phyloP scores from a whole-genome alignment of 2,329 filamentous ascomycete genomes.

The Fusarium sp. region DNA sequence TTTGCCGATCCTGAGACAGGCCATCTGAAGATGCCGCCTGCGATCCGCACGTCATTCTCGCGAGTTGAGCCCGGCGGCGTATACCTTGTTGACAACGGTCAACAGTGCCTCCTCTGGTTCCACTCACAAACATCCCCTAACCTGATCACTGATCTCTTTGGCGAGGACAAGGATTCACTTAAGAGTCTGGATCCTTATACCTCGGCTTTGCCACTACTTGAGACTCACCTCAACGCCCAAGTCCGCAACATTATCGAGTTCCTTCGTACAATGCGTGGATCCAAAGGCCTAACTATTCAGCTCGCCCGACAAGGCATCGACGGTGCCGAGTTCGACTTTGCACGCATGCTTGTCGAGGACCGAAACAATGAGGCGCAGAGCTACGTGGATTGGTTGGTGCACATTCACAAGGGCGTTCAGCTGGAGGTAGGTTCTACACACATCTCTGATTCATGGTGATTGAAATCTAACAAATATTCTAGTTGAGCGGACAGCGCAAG shows the following conservation, averaged over 20 bases:
- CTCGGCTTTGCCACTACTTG: slow-evolving; percentile 83
- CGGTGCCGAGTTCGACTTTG: slow-evolving; percentile 97
- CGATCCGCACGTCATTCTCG: slow-evolving; percentile 86
- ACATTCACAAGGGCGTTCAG: slow-evolving; percentile 93
- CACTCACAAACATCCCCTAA: slow-evolving; percentile 94
- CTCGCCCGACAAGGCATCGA: slow-evolving; percentile 93
- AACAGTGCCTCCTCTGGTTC: slow-evolving; percentile 92
- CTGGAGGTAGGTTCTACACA: slow-evolving; percentile 75
- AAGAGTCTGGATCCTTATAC: slow-evolving; percentile 86
- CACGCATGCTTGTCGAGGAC: slow-evolving; percentile 90
- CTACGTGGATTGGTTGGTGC: slow-evolving; percentile 98
- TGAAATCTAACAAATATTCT: slow-evolving; percentile 31
- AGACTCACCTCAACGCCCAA: slow-evolving; percentile 95
- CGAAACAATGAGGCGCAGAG: slow-evolving; percentile 97
- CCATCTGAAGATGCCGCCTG: slow-evolving; percentile 86
- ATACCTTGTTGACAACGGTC: slow-evolving; percentile 96
- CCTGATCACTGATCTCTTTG: slow-evolving; percentile 90
- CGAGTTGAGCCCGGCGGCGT: slow-evolving; percentile 93
- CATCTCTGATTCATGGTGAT: neutral
- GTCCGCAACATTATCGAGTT: slow-evolving; percentile 95
- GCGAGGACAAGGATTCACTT: slow-evolving; percentile 77
- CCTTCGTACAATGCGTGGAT: slow-evolving; percentile 82
- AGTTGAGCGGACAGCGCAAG: slow-evolving; percentile 80
- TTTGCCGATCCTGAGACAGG: slow-evolving; percentile 91
- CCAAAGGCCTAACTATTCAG: slow-evolving; percentile 90